Evolutionary conservation across 495 filamentous ascomycete genomes (phyloP).

Genomic region (Trichoderma orchidacearum): DNA sequence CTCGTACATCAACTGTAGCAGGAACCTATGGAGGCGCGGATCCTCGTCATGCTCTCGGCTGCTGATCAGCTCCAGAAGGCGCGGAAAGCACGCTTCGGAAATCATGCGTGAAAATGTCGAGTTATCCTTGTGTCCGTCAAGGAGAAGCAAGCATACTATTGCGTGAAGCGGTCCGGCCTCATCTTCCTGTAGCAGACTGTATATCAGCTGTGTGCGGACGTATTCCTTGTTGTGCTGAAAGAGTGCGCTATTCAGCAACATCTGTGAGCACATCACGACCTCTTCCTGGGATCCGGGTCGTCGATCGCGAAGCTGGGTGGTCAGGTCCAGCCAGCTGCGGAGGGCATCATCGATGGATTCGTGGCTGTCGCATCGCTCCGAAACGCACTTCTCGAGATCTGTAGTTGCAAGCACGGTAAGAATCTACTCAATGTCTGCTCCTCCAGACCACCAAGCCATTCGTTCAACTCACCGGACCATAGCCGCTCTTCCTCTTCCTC

Average conservation of each 20-base stretch:
- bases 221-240: constrained; percentile 68
- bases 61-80: constrained; percentile 72
- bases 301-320: constrained; percentile 65
- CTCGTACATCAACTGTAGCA: constrained; percentile 88
- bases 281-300: constrained; percentile 78
- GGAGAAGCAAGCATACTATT: constrained; percentile 76
- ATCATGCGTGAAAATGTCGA: constrained; percentile 75
- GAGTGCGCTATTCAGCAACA: constrained; percentile 60
- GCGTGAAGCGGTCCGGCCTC: constrained; percentile 63
- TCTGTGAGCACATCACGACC: constrained; percentile 70
- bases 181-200: constrained; percentile 85
- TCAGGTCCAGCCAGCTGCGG: constrained; percentile 69
- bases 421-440: no score
- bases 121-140: constrained; percentile 74
- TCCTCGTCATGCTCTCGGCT: constrained; percentile 41
- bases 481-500: constrained; percentile 89
- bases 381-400: constrained; percentile 77
- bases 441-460: background rate
- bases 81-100: constrained; percentile 66
- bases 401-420: no score
- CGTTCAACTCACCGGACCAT: constrained; percentile 60
- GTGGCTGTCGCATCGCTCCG: constrained; percentile 54
- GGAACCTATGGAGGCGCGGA: constrained; percentile 58
- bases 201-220: constrained; percentile 84
- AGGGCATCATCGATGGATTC: constrained; percentile 77